These are phyloP conservation scores for peach (Prunus persica) DNA, from an alignment of 306 rosid species.

Conservation along the genomic window Prunus_persica_NCBIv2 NC_034009.1:23537001-23537500, in stretches of 20 bases:
- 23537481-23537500: slow-evolving; percentile 59
- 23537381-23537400: slow-evolving; percentile 70
- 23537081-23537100: slow-evolving; percentile 21
- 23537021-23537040: slow-evolving; percentile 12
- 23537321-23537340: slow-evolving; percentile 96
- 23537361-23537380: slow-evolving; percentile 65
- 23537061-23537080: slow-evolving; percentile 18
- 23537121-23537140: slow-evolving; percentile 5
- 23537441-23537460: slow-evolving; percentile 79
- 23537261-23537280: slow-evolving; percentile 53
- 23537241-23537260: slow-evolving; percentile 14
- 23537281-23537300: slow-evolving; percentile 64
- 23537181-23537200: slow-evolving; percentile 36
- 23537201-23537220: slow-evolving; percentile 19
- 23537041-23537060: slow-evolving; percentile 31
- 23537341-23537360: slow-evolving; percentile 92
- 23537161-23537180: not conserved
- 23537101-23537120: slow-evolving; percentile 41
- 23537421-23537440: slow-evolving; percentile 72
- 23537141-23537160: slow-evolving; percentile 10
- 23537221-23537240: slow-evolving; percentile 21
- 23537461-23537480: slow-evolving; percentile 58
- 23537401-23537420: slow-evolving; percentile 89
- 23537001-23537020: slow-evolving; percentile 7
- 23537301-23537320: slow-evolving; percentile 78